phyloP scores from a whole-genome alignment of 495 filamentous ascomycete species.

The Aspergillus haitiensis region DNA sequence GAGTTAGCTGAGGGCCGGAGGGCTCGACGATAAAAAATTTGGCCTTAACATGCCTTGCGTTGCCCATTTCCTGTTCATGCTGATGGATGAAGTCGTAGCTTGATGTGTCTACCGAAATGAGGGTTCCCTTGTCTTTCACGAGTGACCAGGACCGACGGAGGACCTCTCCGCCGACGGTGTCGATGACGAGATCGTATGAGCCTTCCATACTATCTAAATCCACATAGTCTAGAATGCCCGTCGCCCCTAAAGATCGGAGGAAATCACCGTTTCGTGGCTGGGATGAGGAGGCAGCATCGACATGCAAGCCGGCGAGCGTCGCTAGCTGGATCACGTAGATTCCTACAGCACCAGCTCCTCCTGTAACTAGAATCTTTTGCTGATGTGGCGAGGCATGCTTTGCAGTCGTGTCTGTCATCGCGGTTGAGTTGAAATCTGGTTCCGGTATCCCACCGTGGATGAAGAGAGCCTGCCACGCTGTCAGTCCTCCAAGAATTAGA shows the following conservation, averaged over 20 bases:
- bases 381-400: background rate
- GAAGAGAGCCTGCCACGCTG: constrained; percentile 38
- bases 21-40: constrained; percentile 38
- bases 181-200: constrained; percentile 36
- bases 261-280: constrained; percentile 34
- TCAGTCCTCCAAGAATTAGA: constrained; percentile 36
- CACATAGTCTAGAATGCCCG: constrained; percentile 34
- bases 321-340: constrained; percentile 40
- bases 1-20: too few species aligned
- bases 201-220: constrained; percentile 11
- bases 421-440: constrained; percentile 8
- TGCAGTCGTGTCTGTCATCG: background rate
- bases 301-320: constrained; percentile 25
- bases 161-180: constrained; percentile 36
- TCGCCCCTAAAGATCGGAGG: constrained; percentile 29
- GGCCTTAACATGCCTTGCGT: constrained; percentile 26
- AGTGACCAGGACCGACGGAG: constrained; percentile 29
- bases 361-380: constrained; percentile 32
- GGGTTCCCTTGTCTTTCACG: constrained; percentile 24
- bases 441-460: constrained; percentile 26
- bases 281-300: constrained; percentile 32
- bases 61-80: constrained; percentile 31
- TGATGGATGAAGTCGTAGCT: constrained; percentile 37
- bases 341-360: constrained; percentile 37
- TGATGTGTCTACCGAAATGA: constrained; percentile 37